phyloP scores from a whole-genome alignment of 2,329 filamentous ascomycete genomes.

The Aspergillus jensenii region DNA sequence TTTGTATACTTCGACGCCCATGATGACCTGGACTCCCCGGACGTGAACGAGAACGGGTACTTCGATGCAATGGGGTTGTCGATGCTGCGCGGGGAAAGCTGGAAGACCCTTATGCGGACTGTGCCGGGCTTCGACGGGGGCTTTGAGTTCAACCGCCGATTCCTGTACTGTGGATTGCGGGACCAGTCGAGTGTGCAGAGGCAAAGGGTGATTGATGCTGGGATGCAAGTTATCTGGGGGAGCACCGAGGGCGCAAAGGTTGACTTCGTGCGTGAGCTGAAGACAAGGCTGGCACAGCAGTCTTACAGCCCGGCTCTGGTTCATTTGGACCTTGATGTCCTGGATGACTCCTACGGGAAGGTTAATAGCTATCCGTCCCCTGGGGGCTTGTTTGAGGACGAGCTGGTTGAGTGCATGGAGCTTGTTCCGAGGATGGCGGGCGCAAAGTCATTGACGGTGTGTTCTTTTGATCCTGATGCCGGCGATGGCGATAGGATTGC shows the following conservation, averaged over 20 bases:
- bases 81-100: conserved; percentile 38
- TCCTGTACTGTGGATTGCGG: conserved; percentile 28
- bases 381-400: too few species aligned
- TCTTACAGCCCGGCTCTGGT: too few species aligned
- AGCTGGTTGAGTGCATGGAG: too few species aligned
- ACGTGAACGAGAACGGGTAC: conserved; percentile 37
- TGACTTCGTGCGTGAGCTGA: conserved; percentile 19
- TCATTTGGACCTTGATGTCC: too few species aligned
- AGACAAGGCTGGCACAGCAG: background rate
- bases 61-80: conserved; percentile 39
- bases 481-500: too few species aligned
- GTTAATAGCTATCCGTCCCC: too few species aligned
- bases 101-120: conserved; percentile 30
- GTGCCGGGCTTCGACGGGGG: conserved; percentile 26
- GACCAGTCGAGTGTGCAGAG: conserved; percentile 31
- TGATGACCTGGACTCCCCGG: conserved; percentile 42
- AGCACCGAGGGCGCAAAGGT: background rate
- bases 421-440: too few species aligned
- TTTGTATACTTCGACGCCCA: conserved; percentile 48
- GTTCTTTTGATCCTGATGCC: too few species aligned
- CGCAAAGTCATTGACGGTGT: too few species aligned
- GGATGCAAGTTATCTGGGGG: conserved; percentile 33
- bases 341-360: too few species aligned
- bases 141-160: conserved; percentile 14
- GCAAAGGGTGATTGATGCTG: conserved; percentile 30